Conservation (phyloP, 2,329 filamentous ascomycete genomes). For the Falciphora oryzae region DNA sequence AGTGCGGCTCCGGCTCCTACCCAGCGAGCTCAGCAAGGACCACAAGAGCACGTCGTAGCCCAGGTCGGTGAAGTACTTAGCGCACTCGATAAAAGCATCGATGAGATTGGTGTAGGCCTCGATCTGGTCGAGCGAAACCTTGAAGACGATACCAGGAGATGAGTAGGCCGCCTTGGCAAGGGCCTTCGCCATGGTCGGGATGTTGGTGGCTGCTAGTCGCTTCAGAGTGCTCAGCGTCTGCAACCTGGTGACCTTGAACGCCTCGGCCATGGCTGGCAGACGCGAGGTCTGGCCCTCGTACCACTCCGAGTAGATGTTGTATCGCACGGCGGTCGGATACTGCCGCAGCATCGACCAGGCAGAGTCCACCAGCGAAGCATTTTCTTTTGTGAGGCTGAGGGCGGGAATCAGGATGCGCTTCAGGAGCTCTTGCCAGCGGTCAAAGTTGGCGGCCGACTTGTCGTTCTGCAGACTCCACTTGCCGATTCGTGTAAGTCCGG, state of each 20-base stretch:
- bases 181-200: conserved; percentile 76
- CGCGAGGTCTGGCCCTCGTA: conserved; percentile 73
- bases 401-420: conserved; percentile 81
- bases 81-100: conserved; percentile 89
- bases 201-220: conserved; percentile 80
- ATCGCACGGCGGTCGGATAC: conserved; percentile 72
- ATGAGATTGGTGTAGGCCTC: conserved; percentile 94
- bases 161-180: conserved; percentile 90
- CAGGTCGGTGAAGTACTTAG: conserved; percentile 85
- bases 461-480: conserved; percentile 68
- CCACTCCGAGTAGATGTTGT: conserved; percentile 91
- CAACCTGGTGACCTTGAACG: conserved; percentile 68
- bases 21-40: conserved; percentile 74
- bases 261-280: conserved; percentile 68
- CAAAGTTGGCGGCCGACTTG: conserved; percentile 60
- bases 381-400: conserved; percentile 78
- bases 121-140: conserved; percentile 81
- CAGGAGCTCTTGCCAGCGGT: conserved; percentile 80
- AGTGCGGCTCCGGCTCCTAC: conserved; percentile 55
- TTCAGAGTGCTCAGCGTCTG: conserved; percentile 86
- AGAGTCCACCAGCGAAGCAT: conserved; percentile 78
- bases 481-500: conserved; percentile 83
- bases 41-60: conserved; percentile 92
- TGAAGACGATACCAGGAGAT: conserved; percentile 87
- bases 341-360: conserved; percentile 77